phyloP scores from a whole-genome alignment of 441 rosid genomes.

The Croton laevigatus region DNA sequence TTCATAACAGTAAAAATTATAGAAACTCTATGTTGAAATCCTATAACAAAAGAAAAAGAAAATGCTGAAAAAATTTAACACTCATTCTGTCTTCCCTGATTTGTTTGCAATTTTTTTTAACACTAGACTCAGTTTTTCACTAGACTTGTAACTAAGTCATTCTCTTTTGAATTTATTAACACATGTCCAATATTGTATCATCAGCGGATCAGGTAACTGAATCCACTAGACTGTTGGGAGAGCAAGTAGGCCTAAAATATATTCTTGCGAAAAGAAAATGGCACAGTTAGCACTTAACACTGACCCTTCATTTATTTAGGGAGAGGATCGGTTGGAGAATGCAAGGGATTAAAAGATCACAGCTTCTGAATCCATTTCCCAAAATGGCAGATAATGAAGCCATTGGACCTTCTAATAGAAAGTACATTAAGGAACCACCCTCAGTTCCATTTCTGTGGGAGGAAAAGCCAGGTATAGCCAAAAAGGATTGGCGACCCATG shows the following conservation, averaged over 20 bases:
- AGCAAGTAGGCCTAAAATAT: constrained; percentile 37
- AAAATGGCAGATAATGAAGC: constrained; percentile 36
- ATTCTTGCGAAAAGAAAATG: constrained; percentile 11
- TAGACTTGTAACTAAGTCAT: no score
- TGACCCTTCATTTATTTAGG: constrained; percentile 2
- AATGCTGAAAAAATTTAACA: no score
- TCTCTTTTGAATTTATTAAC: no score
- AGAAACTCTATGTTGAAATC: no score
- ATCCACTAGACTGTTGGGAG: constrained; percentile 5
- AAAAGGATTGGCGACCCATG: constrained; percentile 65
- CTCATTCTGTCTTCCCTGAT: no score
- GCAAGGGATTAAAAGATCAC: not conserved
- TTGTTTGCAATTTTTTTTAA: no score
- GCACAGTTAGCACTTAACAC: constrained; percentile 21
- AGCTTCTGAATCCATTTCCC: not conserved
- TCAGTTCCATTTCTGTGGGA: constrained; percentile 88
- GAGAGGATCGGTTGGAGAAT: not conserved
- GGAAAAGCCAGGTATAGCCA: constrained; percentile 71
- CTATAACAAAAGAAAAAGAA: no score
- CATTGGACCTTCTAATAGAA: constrained; percentile 29
- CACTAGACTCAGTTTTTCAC: no score
- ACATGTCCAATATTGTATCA: no score
- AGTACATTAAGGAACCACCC: constrained; percentile 56
- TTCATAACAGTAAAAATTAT: no score
- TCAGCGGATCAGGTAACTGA: not conserved